A percentile compares a stretch with the other conserved stretches of the same genome.
These are phyloP conservation scores for Fragilariopsis cylindrus DNA, from an alignment of 108 stramenopile species.

Conservation along the genomic window DNA sequence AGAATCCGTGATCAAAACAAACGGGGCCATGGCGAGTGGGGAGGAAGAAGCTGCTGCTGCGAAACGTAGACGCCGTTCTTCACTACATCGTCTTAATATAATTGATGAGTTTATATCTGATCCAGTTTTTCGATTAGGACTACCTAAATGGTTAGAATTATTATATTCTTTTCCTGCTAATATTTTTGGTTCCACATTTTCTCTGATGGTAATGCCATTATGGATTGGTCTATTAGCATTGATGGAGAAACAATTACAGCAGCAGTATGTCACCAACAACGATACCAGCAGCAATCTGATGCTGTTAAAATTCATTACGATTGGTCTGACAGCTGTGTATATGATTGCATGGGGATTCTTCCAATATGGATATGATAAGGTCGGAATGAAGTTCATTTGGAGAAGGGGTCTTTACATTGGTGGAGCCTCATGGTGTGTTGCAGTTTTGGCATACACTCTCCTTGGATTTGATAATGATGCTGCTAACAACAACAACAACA, in stretches of 20 bases:
- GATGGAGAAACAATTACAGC: neutral
- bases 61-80: too few species aligned
- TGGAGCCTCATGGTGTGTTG: neutral
- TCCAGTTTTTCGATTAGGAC: neutral
- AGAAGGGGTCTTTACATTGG: neutral
- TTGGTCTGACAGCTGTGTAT: neutral
- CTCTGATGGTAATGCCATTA: constrained; percentile 4
- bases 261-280: neutral
- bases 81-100: neutral
- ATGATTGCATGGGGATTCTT: constrained; percentile 11
- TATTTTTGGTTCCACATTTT: constrained; percentile 17
- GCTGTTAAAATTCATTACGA: neutral
- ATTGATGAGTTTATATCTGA: neutral
- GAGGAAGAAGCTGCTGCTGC: too few species aligned
- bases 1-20: too few species aligned
- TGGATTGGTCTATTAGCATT: constrained; percentile 18
- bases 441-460: constrained; percentile 13
- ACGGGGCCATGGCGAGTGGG: too few species aligned
- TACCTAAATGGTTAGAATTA: constrained; percentile 21
- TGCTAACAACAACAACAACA: too few species aligned
- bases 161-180: constrained; percentile 19
- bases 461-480: neutral
- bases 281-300: constrained; percentile 1
- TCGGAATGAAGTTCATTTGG: constrained; percentile 7
- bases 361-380: neutral